A percentile compares a stretch with the other conserved stretches of the same genome.
Conservation (phyloP, 352 stramenopile species). For the Phytophthora cactorum region DNA sequence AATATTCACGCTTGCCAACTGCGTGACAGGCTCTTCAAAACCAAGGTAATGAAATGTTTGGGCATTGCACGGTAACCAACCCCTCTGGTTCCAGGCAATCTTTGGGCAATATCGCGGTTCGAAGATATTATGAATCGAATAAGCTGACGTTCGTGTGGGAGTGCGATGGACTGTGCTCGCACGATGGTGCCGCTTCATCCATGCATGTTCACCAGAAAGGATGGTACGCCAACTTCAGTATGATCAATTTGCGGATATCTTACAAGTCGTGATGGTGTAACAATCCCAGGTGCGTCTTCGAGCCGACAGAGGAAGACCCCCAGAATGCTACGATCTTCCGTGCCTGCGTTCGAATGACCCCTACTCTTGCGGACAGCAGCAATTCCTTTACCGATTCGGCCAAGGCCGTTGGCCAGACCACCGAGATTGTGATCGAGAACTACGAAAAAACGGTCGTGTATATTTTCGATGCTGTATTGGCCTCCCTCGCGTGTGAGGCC, state of each 20-base stretch:
- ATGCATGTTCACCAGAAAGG: constrained; percentile 57
- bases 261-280: constrained; percentile 3
- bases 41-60: constrained; percentile 53
- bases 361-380: constrained; percentile 27
- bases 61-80: constrained; percentile 48
- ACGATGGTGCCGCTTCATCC: constrained; percentile 15
- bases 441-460: constrained; percentile 46
- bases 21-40: constrained; percentile 44
- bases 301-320: constrained; percentile 44
- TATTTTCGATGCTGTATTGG: constrained; percentile 46
- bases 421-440: constrained; percentile 45
- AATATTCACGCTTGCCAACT: constrained; percentile 10
- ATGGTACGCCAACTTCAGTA: constrained; percentile 40
- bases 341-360: constrained; percentile 55
- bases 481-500: constrained; percentile 19
- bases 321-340: constrained; percentile 53
- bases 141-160: constrained; percentile 62
- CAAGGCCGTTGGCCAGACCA: constrained; percentile 48
- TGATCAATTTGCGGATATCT: background rate
- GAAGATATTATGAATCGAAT: constrained; percentile 47
- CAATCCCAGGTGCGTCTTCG: constrained; percentile 47
- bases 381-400: constrained; percentile 24
- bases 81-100: constrained; percentile 36
- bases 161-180: constrained; percentile 38
- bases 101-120: constrained; percentile 51